Percentiles rank a stretch among this genome's conserved stretches.
These are phyloP conservation scores for Fusarium nygamai DNA, from an alignment of 2,329 filamentous ascomycete species.

Conservation along the genomic window DNA sequence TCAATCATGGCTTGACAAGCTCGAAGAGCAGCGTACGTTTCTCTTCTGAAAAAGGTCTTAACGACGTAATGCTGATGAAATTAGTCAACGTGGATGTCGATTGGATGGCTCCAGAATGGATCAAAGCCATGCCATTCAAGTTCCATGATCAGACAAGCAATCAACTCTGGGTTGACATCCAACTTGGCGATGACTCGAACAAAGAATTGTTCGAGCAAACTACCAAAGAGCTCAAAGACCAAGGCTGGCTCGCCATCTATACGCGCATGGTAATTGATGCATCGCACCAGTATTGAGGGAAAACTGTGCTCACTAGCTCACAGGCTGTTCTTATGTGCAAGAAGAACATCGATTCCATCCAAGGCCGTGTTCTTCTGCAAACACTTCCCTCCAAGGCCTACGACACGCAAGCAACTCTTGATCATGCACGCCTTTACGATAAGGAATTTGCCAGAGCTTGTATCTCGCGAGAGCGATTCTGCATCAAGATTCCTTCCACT, in stretches of 20 bases:
- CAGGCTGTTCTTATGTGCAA: slow-evolving; percentile 58
- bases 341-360: slow-evolving; percentile 56
- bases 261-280: slow-evolving; percentile 52
- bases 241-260: slow-evolving; percentile 60
- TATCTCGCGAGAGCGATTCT: slow-evolving; percentile 57
- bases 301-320: not conserved
- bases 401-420: slow-evolving; percentile 55
- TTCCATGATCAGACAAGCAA: slow-evolving; percentile 62
- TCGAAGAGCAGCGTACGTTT: slow-evolving; percentile 52
- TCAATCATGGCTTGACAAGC: slow-evolving; percentile 55
- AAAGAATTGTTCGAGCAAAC: slow-evolving; percentile 53
- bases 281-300: no score
- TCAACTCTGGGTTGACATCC: slow-evolving; percentile 59
- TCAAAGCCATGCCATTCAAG: slow-evolving; percentile 55
- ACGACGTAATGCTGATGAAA: not conserved
- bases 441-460: slow-evolving; percentile 56
- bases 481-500: slow-evolving; percentile 62
- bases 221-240: slow-evolving; percentile 54
- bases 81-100: slow-evolving; percentile 62
- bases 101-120: slow-evolving; percentile 61
- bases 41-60: accelerated
- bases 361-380: slow-evolving; percentile 60
- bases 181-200: slow-evolving; percentile 57
- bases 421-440: slow-evolving; percentile 58
- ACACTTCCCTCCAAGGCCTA: slow-evolving; percentile 59